These are phyloP conservation scores for Haplosporangium sp. DNA, from an alignment of 371 early-diverging fungal genomes.

Conservation along the genomic window DNA sequence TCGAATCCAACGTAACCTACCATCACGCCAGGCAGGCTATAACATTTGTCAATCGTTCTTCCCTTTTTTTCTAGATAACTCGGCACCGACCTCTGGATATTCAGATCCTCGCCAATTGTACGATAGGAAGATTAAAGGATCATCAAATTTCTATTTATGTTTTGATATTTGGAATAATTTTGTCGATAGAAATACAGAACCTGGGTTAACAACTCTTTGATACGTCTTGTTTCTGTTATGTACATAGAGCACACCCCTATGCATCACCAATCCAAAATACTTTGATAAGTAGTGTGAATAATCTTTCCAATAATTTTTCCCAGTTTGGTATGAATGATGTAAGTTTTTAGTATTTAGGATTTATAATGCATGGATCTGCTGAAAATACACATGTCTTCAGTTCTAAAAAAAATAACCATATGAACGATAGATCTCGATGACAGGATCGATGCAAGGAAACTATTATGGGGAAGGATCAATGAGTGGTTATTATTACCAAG, in stretches of 20 bases:
- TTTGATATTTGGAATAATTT: neutral
- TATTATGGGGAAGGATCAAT: constrained; percentile 45
- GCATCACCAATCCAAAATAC: constrained; percentile 34
- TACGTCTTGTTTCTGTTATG: neutral
- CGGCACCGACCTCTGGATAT: constrained; percentile 8
- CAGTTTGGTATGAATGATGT: constrained; percentile 50
- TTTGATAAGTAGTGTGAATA: constrained; percentile 30
- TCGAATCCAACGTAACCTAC: neutral
- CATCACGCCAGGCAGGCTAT: neutral
- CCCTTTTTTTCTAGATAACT: neutral
- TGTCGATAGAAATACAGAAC: neutral
- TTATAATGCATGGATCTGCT: neutral
- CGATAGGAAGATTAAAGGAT: neutral
- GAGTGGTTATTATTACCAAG: constrained; percentile 47
- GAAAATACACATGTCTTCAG: neutral
- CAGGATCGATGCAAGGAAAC: constrained; percentile 25
- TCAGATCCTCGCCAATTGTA: constrained; percentile 19
- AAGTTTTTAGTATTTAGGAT: constrained; percentile 8
- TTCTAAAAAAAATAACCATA: neutral
- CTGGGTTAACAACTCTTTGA: neutral
- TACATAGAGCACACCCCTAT: constrained; percentile 34
- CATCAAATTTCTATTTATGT: neutral
- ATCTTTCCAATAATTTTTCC: constrained; percentile 34
- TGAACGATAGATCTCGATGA: constrained; percentile 33
- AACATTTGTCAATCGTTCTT: neutral